phyloP scores from a whole-genome alignment of 2,329 filamentous ascomycete genomes.

The Neofusicoccum sp. region DNA sequence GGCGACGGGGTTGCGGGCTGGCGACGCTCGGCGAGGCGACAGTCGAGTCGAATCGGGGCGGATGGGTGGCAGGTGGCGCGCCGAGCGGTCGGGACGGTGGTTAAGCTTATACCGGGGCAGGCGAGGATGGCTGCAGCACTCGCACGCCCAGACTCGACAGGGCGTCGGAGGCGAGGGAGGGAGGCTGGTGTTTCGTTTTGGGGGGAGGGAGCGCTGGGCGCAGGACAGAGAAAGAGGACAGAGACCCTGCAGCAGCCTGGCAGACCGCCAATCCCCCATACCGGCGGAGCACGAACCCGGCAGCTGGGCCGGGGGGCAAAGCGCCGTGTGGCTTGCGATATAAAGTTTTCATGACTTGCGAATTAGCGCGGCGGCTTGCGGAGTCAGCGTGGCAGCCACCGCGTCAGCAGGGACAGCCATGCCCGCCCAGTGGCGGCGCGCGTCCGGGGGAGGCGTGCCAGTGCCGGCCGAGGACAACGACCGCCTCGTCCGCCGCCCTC shows the following conservation, averaged over 20 bases:
- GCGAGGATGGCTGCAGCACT: background rate
- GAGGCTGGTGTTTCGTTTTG: background rate
- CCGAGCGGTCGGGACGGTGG: slow-evolving; percentile 13
- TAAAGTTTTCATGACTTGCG: slow-evolving; percentile 10
- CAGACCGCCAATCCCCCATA: slow-evolving; percentile 18
- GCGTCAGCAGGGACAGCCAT: slow-evolving; percentile 1
- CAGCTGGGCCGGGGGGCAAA: slow-evolving; percentile 1
- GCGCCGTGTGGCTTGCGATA: slow-evolving; percentile 14
- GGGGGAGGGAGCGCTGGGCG: background rate
- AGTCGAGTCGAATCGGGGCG: background rate
- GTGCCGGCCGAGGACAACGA: no score
- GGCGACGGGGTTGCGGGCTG: background rate
- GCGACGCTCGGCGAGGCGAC: no score
- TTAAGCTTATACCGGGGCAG: slow-evolving; percentile 10
- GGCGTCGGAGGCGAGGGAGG: background rate
- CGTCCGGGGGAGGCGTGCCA: background rate
- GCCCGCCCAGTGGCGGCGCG: background rate
- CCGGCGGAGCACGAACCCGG: slow-evolving; percentile 7
- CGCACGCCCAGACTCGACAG: background rate
- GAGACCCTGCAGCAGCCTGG: background rate
- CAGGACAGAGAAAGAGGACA: slow-evolving; percentile 4
- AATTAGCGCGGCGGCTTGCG: background rate
- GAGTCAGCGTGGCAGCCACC: background rate
- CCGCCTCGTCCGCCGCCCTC: no score
- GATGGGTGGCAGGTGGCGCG: background rate